phyloP scores from a whole-genome alignment of 2,329 filamentous ascomycete genomes.

The Aspergillus sp. region DNA sequence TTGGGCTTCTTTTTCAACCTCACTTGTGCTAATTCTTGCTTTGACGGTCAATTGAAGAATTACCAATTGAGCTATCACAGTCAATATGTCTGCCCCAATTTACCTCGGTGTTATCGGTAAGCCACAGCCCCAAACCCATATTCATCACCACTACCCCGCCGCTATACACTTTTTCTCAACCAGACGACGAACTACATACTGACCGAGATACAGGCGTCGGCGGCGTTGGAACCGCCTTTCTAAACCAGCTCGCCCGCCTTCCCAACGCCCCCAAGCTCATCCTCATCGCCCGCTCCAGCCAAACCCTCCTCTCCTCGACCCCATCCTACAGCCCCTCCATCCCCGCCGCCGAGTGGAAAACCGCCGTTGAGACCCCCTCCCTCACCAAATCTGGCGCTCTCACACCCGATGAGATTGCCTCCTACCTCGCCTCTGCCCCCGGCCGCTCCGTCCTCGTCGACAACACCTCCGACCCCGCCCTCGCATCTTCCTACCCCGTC shows the following conservation, averaged over 20 bases:
- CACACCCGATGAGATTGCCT: constrained; percentile 70
- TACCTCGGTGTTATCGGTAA: constrained; percentile 50
- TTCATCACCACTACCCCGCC: constrained; percentile 10
- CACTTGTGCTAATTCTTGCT: background rate
- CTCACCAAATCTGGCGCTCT: constrained; percentile 57
- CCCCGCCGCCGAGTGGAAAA: constrained; percentile 60
- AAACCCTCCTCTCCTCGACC: constrained; percentile 74
- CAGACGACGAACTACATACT: background rate
- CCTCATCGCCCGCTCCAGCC: constrained; percentile 84
- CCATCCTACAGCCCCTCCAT: constrained; percentile 69
- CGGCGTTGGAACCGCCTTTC: constrained; percentile 90
- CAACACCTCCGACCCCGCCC: constrained; percentile 89
- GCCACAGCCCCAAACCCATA: constrained; percentile 1
- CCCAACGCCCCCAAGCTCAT: constrained; percentile 74
- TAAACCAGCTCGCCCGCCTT: constrained; percentile 75
- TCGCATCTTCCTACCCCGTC: constrained; percentile 80
- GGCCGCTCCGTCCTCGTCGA: constrained; percentile 84
- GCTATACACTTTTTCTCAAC: background rate
- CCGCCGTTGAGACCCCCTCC: constrained; percentile 64
- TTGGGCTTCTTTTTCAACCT: constrained; percentile 4
- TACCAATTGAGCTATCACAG: constrained; percentile 2
- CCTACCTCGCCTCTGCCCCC: constrained; percentile 78
- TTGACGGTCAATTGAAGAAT: background rate
- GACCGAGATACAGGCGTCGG: constrained; percentile 69
- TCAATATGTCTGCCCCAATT: constrained; percentile 42